Evolutionary conservation across 331 rosid genomes (phyloP).

Genomic region (Rosa hybrid): DNA sequence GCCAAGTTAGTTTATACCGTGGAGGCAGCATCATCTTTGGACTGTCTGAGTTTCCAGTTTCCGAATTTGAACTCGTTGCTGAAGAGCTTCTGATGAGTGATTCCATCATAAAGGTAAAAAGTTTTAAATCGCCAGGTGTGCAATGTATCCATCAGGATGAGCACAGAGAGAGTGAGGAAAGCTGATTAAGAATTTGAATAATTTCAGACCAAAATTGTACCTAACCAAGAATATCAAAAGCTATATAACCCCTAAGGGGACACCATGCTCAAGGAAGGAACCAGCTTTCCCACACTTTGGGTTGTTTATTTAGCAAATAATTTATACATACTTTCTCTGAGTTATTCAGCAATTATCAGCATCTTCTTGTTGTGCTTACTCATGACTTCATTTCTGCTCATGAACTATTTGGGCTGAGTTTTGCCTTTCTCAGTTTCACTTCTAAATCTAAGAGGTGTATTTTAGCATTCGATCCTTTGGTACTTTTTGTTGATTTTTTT

Average conservation of each 20-base stretch:
- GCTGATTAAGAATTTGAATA: not conserved
- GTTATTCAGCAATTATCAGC: not conserved
- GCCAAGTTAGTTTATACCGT: slow-evolving; percentile 81
- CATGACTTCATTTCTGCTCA: not conserved
- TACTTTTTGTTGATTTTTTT: not conserved
- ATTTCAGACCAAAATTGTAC: not conserved
- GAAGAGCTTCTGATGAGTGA: slow-evolving; percentile 99
- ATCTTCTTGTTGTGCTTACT: slow-evolving; percentile 5
- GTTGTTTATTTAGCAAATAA: not conserved
- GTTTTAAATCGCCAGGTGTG: not conserved
- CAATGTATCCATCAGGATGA: not conserved
- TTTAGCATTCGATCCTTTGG: not conserved
- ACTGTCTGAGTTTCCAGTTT: slow-evolving; percentile 81
- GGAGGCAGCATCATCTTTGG: slow-evolving; percentile 97
- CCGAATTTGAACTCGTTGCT: slow-evolving; percentile 98
- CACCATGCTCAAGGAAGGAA: not conserved
- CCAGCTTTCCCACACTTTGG: not conserved
- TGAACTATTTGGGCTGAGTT: not conserved
- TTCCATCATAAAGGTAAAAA: slow-evolving; percentile 78
- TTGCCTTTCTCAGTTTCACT: not conserved
- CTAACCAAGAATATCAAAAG: slow-evolving; percentile 2
- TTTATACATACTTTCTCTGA: not conserved
- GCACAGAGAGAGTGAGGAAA: not conserved
- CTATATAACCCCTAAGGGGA: not conserved
- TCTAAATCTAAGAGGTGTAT: not conserved